phyloP scores from a whole-genome alignment of 768 basidiomycete genomes.

The Punctularia strigosozonata region DNA sequence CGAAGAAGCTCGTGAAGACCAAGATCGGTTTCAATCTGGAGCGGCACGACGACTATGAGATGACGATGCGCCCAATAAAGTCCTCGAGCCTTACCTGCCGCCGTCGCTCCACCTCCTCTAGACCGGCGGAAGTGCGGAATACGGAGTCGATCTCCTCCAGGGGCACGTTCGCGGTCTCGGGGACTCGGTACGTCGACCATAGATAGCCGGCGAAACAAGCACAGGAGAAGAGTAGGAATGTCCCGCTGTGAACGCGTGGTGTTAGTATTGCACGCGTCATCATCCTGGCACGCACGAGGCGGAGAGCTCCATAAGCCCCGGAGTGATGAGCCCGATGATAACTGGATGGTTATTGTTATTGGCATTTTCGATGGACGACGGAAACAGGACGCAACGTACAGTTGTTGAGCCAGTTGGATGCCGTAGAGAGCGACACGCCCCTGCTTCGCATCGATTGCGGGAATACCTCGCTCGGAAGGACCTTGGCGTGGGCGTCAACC shows the following conservation, averaged over 20 bases:
- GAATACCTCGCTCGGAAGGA: constrained; percentile 76
- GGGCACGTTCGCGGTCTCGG: constrained; percentile 68
- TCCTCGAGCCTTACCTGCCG: constrained; percentile 36
- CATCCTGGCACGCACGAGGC: constrained; percentile 31
- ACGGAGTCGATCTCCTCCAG: constrained; percentile 67
- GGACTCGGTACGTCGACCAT: constrained; percentile 59
- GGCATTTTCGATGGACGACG: not conserved
- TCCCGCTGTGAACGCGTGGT: constrained; percentile 27
- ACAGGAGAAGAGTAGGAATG: constrained; percentile 55
- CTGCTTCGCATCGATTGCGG: constrained; percentile 67
- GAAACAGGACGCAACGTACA: constrained; percentile 20
- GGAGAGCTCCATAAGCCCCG: constrained; percentile 49
- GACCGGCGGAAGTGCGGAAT: constrained; percentile 47
- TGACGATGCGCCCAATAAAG: not conserved
- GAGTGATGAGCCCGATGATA: constrained; percentile 64
- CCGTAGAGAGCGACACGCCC: constrained; percentile 75
- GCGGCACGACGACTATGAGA: not conserved
- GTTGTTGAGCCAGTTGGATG: constrained; percentile 82
- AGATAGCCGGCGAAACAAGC: constrained; percentile 58
- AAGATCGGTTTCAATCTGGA: not conserved
- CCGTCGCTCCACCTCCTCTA: constrained; percentile 38
- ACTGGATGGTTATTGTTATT: constrained; percentile 28
- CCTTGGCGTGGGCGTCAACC: too few species aligned
- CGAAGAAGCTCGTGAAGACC: not conserved
- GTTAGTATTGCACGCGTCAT: not conserved